Evolutionary conservation across 2,329 filamentous ascomycete genomes (phyloP), one percentile per base, ranked within the genome.

Genomic region (Aureobasidium melanogenum): DNA sequence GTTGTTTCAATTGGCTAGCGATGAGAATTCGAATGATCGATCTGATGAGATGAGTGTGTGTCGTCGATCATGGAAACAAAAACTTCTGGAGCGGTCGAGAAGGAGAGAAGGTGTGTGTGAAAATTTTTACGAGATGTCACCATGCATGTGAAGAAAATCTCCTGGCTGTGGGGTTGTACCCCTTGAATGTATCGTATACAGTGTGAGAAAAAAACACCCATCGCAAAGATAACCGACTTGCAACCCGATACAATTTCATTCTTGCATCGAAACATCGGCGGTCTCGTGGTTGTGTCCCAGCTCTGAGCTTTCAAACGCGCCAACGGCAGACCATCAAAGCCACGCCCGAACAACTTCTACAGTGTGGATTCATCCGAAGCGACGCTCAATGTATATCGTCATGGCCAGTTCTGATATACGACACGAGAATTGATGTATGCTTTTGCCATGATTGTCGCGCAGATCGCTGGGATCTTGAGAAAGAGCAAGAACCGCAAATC

Each of bases 251-350:
- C 22, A 24, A 38, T 17, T 51, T 32, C 14, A 38, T 14, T 36
- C 48, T 38, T 5, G n/a, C 48, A 22, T 51, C n/a, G 48, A 24
- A 38, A 26, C n/a, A 38, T 24, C 15, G 22, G 32, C 19, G 19
- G 32, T 22, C 19, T 36, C 30, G 30, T 10, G 26, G 12, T 36
- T 15, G 32, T 14, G 32, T 36, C 32, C 32, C 32, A 36, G 10
- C 14, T 36, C 32, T 32, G 30, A 9, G 30, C 30, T 32, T 12
- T 15, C 32, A 36, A 36, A 36, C 32, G 32, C 32, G 24, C 48
- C 48, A 51, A 51, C 32, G 48, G 48, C 19, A 51, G 48, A 51
- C 48, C 48, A 51, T 51, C 32, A 38, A 51, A 51, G 48, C 32
- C 48, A 51, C 48, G 30, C 22, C 48, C 48, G 24, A 38, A 34